A percentile compares a stretch with the other conserved stretches of the same genome.
Evolutionary conservation across 352 stramenopile species (phyloP).

Genomic region (Phytophthora tentaculata): DNA sequence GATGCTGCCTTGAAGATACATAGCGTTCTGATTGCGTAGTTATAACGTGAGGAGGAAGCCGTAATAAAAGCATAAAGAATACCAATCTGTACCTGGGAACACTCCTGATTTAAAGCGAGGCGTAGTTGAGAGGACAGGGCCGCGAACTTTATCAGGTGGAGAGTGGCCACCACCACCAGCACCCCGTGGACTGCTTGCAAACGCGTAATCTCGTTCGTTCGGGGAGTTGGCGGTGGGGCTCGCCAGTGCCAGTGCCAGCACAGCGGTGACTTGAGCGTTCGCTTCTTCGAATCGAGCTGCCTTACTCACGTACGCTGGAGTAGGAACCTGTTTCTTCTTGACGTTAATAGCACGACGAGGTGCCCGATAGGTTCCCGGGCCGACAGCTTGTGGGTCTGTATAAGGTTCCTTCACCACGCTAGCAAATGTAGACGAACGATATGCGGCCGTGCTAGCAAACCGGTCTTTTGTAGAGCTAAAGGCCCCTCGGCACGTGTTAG

Average conservation of each 20-base stretch:
- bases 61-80: not conserved
- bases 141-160: slow-evolving; percentile 49
- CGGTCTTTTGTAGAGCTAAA: slow-evolving; percentile 75
- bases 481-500: slow-evolving; percentile 54
- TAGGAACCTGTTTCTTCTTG: slow-evolving; percentile 68
- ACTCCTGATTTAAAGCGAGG: slow-evolving; percentile 71
- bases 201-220: slow-evolving; percentile 16
- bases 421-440: slow-evolving; percentile 70
- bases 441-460: slow-evolving; percentile 70
- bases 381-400: slow-evolving; percentile 59
- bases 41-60: not conserved
- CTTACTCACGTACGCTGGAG: slow-evolving; percentile 63
- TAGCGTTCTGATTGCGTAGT: slow-evolving; percentile 56
- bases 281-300: slow-evolving; percentile 60
- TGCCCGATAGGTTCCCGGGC: slow-evolving; percentile 64
- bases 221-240: slow-evolving; percentile 15
- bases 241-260: slow-evolving; percentile 38
- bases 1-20: slow-evolving; percentile 69
- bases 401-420: slow-evolving; percentile 80
- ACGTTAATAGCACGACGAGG: slow-evolving; percentile 65
- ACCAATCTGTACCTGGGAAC: slow-evolving; percentile 53
- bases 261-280: slow-evolving; percentile 55
- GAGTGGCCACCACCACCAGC: slow-evolving; percentile 20
- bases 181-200: slow-evolving; percentile 22
- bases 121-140: slow-evolving; percentile 62